Evolutionary conservation across 208 protist genomes (phyloP), one percentile per base, ranked within the genome.

Genomic region (Acanthamoeba healyi): DNA sequence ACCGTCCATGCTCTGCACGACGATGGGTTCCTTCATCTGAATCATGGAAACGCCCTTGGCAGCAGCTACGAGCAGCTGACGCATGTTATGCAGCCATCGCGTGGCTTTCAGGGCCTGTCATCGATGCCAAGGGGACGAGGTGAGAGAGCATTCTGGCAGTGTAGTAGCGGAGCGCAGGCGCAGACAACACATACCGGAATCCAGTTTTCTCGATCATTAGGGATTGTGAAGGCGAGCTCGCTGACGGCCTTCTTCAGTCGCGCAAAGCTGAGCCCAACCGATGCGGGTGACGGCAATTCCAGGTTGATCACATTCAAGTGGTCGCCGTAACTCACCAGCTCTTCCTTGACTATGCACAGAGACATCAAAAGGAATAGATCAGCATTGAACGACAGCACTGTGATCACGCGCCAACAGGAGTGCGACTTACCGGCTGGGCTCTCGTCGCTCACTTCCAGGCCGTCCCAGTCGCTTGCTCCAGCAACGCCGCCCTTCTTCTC

Each of bases 1-100:
- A 29, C 81, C 81, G 38, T 89, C 54, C 14, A 40, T 42, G 81
- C 49, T 89, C 81, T 89, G 54, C 9, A 79, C 24, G 34, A 79
- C 70, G 32, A 79, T 26, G 10, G 70, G 70, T 19, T 40, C 70
- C 0, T 24, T 12, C 12, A 19, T 79, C n/a, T 40, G 34, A 12
- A 46, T 22, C 10, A 29, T 9, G 36, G 70, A 40, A 2, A 81
- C 70, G 34, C 38, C 70, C 36, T 34, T 40, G 40, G 70, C 70
- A 12, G 24, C 38, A 9, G 40, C 70, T 29, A 49, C 70, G 36
- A 81, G 34, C 40, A 81, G 24, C 24, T 26, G 34, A 2, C 70
- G 70, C 70, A 81, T 26, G 40, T 81, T 49, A 38, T 81, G 70
- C 14, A 81, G 70, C 70, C 70, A 81, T 12, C 36, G 34, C 0